phyloP scores from a whole-genome alignment of 108 stramenopile genomes.

The Craspedostauros australis region DNA sequence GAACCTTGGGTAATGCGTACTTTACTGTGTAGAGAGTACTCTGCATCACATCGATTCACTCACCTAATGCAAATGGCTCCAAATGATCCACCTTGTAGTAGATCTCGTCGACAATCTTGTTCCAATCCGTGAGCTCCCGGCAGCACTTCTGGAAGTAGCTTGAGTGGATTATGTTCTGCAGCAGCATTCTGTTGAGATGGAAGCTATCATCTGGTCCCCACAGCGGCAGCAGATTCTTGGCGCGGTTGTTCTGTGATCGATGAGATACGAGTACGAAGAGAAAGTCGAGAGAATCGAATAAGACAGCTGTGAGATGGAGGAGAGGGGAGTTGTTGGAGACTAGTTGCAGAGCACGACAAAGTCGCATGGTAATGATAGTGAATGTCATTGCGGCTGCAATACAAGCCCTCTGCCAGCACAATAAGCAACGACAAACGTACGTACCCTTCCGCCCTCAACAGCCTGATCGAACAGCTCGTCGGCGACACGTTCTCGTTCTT shows the following conservation, averaged over 20 bases:
- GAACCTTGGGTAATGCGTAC: no score
- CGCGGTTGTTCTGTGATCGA: constrained; percentile 24
- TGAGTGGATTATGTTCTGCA: constrained; percentile 70
- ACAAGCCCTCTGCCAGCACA: no score
- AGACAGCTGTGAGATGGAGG: neutral
- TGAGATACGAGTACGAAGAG: neutral
- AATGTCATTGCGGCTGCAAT: no score
- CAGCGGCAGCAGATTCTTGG: constrained; percentile 54
- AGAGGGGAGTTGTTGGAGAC: neutral
- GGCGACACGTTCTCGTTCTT: constrained; percentile 63
- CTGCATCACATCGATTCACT: no score
- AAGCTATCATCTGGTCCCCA: constrained; percentile 78
- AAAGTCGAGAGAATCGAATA: neutral
- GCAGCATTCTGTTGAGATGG: constrained; percentile 89
- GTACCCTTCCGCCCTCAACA: constrained; percentile 64
- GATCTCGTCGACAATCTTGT: constrained; percentile 85
- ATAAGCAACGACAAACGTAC: constrained; percentile 2
- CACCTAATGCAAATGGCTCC: constrained; percentile 87
- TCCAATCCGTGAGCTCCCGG: constrained; percentile 78
- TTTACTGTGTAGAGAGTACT: no score
- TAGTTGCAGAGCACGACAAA: neutral
- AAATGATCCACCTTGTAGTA: constrained; percentile 87
- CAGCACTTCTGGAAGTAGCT: constrained; percentile 87
- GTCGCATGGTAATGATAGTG: no score
- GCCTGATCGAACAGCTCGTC: constrained; percentile 56